Evolutionary conservation across 805 yeast genomes (phyloP).

Genomic region (Wickerhamomyces subpelliculosus): DNA sequence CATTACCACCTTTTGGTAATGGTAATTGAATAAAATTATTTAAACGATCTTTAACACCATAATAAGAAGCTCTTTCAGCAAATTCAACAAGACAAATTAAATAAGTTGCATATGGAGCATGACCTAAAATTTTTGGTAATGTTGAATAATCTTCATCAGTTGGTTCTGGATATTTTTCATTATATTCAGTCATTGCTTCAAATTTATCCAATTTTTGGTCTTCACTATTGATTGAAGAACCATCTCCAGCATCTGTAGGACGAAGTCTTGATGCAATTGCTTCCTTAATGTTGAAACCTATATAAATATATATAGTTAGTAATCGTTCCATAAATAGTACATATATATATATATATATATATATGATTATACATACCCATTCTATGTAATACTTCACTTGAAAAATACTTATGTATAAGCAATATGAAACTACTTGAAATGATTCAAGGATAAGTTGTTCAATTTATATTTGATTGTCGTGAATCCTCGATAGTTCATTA

Average conservation of each 20-base stretch:
- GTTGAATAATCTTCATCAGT: conserved; percentile 34
- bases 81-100: conserved; percentile 59
- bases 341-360: no score
- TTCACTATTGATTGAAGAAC: no score
- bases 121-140: conserved; percentile 33
- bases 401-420: no score
- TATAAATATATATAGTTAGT: neutral
- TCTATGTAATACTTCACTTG: no score
- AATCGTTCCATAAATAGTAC: no score
- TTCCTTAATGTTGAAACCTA: neutral
- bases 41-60: conserved; percentile 68
- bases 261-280: neutral
- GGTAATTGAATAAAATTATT: conserved; percentile 66
- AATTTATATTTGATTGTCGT: no score
- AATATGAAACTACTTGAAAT: no score
- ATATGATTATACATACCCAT: no score
- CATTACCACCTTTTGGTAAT: conserved; percentile 29
- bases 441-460: no score
- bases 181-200: neutral
- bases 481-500: no score
- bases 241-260: neutral
- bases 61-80: conserved; percentile 71
- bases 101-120: conserved; percentile 39
- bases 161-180: conserved; percentile 17
- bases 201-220: no score